These are phyloP conservation scores for Myxozyma lipomycoides DNA, from an alignment of 805 yeast species.

Conservation along the genomic window DNA sequence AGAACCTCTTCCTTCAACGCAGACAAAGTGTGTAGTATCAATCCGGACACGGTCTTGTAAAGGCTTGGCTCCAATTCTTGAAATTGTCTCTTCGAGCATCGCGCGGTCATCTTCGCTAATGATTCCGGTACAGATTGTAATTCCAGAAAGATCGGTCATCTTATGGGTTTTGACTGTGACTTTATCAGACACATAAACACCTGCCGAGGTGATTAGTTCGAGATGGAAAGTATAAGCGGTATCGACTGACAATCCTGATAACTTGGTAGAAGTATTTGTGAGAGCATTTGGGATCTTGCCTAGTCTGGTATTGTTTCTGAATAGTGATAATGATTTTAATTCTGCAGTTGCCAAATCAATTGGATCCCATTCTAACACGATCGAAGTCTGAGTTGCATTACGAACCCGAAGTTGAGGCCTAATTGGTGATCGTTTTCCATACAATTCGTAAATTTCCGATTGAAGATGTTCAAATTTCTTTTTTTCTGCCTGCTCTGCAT, in stretches of 20 bases:
- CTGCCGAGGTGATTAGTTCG: slow-evolving; percentile 83
- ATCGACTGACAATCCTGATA: slow-evolving; percentile 88
- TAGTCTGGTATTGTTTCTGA: slow-evolving; percentile 62
- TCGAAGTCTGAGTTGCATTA: slow-evolving; percentile 89
- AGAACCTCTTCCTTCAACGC: slow-evolving; percentile 64
- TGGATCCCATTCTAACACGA: slow-evolving; percentile 92
- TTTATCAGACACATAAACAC: slow-evolving; percentile 65
- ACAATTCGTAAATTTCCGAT: slow-evolving; percentile 63
- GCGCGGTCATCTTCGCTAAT: slow-evolving; percentile 45
- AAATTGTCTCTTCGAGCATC: slow-evolving; percentile 61
- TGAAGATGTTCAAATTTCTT: slow-evolving; percentile 61
- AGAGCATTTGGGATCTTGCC: slow-evolving; percentile 83
- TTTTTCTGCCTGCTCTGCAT: slow-evolving; percentile 59
- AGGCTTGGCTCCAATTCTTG: slow-evolving; percentile 77
- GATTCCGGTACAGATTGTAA: slow-evolving; percentile 85
- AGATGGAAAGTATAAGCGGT: slow-evolving; percentile 74
- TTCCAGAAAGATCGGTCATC: slow-evolving; percentile 93
- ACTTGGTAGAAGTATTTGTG: slow-evolving; percentile 72
- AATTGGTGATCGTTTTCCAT: slow-evolving; percentile 69
- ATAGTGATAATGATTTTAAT: slow-evolving; percentile 69
- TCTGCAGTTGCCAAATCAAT: slow-evolving; percentile 78
- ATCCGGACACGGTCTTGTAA: slow-evolving; percentile 68
- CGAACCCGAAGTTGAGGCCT: slow-evolving; percentile 63
- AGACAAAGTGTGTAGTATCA: slow-evolving; percentile 92
- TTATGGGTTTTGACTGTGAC: slow-evolving; percentile 79